Conservation (phyloP, 163 green algal genomes). For the Chloromonas sp. region DNA sequence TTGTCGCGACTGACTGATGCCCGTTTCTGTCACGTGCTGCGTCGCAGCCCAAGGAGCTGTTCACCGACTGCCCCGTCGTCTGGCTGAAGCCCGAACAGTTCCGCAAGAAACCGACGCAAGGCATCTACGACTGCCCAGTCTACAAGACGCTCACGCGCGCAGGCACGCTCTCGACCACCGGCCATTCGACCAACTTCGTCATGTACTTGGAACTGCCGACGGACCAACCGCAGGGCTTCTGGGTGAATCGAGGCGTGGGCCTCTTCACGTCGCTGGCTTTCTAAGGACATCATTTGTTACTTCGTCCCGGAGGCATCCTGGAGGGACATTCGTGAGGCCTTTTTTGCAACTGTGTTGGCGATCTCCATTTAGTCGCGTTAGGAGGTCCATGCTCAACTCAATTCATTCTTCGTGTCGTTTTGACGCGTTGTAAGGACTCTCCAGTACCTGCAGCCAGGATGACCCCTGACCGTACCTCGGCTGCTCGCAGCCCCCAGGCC, state of each 20-base stretch:
- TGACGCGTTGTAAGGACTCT: too few species aligned
- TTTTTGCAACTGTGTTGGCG: too few species aligned
- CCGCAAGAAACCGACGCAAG: constrained; percentile 31
- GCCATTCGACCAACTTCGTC: constrained; percentile 80
- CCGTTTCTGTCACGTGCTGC: too few species aligned
- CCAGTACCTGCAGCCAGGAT: too few species aligned
- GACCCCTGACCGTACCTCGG: too few species aligned
- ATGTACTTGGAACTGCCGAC: constrained; percentile 68
- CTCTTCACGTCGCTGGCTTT: constrained; percentile 66
- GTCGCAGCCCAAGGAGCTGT: constrained; percentile 74
- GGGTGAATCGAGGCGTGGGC: constrained; percentile 69
- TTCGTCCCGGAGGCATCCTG: too few species aligned
- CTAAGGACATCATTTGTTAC: not conserved
- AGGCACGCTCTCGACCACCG: constrained; percentile 72
- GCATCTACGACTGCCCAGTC: constrained; percentile 70
- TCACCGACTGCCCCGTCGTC: constrained; percentile 71
- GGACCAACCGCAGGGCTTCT: constrained; percentile 53
- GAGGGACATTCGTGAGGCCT: too few species aligned
- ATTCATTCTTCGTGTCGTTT: too few species aligned
- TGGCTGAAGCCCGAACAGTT: constrained; percentile 43
- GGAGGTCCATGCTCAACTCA: too few species aligned
- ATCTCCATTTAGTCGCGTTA: too few species aligned
- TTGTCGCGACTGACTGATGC: too few species aligned
- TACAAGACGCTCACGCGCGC: constrained; percentile 77
- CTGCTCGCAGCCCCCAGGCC: too few species aligned